Percentiles rank a stretch among this genome's conserved stretches.
Evolutionary conservation across 306 rosid genomes (phyloP).

Genomic region (Prunus salicina): DNA sequence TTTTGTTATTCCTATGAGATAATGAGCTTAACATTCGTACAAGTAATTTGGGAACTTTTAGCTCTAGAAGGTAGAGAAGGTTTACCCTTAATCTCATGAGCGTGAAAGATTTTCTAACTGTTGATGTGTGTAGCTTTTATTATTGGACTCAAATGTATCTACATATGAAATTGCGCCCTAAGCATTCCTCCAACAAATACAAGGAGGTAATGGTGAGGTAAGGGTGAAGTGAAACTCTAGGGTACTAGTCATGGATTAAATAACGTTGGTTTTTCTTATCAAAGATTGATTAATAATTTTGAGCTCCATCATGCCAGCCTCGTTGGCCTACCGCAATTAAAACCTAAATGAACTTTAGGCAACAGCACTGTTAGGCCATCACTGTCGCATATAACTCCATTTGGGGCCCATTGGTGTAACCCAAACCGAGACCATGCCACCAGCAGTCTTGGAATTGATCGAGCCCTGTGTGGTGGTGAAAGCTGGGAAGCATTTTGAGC

Average conservation of each 20-base stretch:
- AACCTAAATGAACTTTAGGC: not conserved
- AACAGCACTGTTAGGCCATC: not conserved
- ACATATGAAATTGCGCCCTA: too few relatives aligned
- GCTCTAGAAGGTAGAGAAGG: too few relatives aligned
- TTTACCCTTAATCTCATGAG: too few relatives aligned
- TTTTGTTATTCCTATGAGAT: not conserved
- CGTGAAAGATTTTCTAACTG: too few relatives aligned
- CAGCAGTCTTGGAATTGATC: not conserved
- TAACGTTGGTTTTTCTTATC: not conserved
- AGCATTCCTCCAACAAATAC: too few relatives aligned
- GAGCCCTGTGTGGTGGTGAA: constrained; percentile 6
- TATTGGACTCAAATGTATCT: too few relatives aligned
- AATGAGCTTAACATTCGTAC: too few relatives aligned
- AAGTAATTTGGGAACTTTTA: too few relatives aligned
- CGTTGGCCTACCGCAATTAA: not conserved
- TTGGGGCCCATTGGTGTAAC: constrained; percentile 5
- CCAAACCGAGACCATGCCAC: constrained; percentile 11
- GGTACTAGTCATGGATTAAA: not conserved
- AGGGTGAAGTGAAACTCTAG: too few relatives aligned
- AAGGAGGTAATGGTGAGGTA: too few relatives aligned
- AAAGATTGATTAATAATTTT: not conserved
- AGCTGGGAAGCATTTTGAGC: constrained; percentile 26
- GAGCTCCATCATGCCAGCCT: not conserved
- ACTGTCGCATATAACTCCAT: not conserved
- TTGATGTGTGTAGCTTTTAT: too few relatives aligned